Base-by-base conservation (phyloP, 768 basidiomycete species). In the Tephrocybe rancida region DNA sequence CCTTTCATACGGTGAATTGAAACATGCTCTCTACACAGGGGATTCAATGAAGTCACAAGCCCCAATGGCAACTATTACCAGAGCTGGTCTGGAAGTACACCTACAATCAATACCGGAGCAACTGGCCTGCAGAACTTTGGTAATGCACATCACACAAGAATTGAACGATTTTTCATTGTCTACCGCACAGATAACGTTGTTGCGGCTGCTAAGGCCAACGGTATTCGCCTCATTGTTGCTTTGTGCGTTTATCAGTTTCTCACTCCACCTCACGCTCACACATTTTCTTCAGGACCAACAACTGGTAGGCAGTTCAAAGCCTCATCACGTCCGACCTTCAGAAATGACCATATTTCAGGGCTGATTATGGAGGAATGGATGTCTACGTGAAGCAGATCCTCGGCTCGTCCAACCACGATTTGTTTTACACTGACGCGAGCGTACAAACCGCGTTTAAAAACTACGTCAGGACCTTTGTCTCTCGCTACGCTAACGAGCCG, bases 341-440 rank as follows among this genome's bases (percentile, higher is more conserved):
- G n/a, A 30, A 21, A 30, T 45, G 27, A 48, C 32, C 21, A 9
- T 35, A 7, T 1, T 37, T 10, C 11, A 70, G 70, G 71, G 57
- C 71, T 16, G 80, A 85, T 63, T 84, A 80, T 54, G 84, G 84
- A 26, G 85, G 85, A 32, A 86, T 87, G 85, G 85, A 87, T 54
- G 81, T 86, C 19, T 86, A 86, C 61, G 80, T 84, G 43, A 72
- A 73, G n/a, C 84, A 86, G 59, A 73, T 87, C 37, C 56, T 76
- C 7, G 69, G 69, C 26, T 65, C 73, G 30, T 16, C 39, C 41
- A 54, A 58, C 49, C 78, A 84, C 61, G 83, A 85, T 61, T 64
- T 73, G 10, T 85, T 86, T 73, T 86, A 85, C 68, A 60, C 59
- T 22, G 50, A 60, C 27, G 49, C 37, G 18, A 50, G 35, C n/a